These are phyloP conservation scores for Fusarium sp. DNA, from an alignment of 2,329 filamentous ascomycete genomes.

Conservation along the genomic window DNA sequence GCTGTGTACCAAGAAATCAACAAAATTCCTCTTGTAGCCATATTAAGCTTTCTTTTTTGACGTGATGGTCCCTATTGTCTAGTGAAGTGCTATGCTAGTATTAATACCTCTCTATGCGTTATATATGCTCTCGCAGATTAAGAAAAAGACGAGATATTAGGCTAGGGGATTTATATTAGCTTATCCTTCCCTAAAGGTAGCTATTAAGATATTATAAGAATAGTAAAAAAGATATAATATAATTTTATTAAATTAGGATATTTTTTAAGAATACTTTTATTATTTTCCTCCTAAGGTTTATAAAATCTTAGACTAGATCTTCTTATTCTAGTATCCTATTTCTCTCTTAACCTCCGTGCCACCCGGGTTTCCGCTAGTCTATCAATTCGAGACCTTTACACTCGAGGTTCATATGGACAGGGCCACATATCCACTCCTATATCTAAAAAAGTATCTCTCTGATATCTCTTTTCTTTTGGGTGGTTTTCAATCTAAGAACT, in stretches of 20 bases:
- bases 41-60: constrained; percentile 43
- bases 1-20: constrained; percentile 70
- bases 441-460: not conserved
- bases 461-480: not conserved
- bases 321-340: too few species aligned
- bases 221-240: too few species aligned
- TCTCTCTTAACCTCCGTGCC: not conserved
- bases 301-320: too few species aligned
- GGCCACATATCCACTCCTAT: too few species aligned
- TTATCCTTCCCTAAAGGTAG: too few species aligned
- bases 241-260: too few species aligned
- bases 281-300: too few species aligned
- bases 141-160: too few species aligned
- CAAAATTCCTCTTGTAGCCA: constrained; percentile 59
- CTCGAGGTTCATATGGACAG: not conserved
- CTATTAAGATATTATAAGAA: too few species aligned
- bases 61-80: constrained; percentile 11
- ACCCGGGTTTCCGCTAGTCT: not conserved
- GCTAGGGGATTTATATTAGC: too few species aligned
- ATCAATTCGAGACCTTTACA: not conserved
- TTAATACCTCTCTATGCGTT: not conserved
- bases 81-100: not conserved
- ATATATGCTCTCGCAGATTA: too few species aligned
- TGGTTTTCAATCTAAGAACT: not conserved
- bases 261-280: too few species aligned